A percentile compares a stretch with the other conserved stretches of the same genome.
These are phyloP conservation scores for Puccinellia tenuiflora DNA, from an alignment of 176 grass and related monocot species.

Conservation along the genomic window DNA sequence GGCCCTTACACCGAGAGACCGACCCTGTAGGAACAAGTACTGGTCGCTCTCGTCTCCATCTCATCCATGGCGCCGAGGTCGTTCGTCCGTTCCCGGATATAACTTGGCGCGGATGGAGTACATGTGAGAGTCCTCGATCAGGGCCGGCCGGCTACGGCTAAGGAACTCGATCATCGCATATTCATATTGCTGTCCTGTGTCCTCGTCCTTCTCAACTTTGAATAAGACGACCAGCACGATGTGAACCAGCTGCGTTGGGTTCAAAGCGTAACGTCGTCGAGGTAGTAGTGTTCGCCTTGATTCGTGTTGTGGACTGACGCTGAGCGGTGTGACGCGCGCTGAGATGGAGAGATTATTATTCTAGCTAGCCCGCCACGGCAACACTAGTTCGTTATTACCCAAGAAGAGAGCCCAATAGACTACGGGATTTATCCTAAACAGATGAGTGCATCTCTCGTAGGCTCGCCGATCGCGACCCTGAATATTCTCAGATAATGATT, in stretches of 20 bases:
- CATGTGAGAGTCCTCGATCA: background rate
- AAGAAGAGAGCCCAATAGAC: conserved; percentile 1
- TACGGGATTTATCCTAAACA: background rate
- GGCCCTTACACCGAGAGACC: background rate
- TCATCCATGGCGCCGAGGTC: background rate
- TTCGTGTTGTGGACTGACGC: background rate
- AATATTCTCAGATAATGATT: background rate
- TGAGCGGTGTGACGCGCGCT: background rate
- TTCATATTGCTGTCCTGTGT: background rate
- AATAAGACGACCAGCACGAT: background rate
- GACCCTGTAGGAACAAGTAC: no score
- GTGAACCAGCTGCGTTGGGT: background rate
- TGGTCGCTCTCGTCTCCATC: background rate
- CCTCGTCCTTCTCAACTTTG: background rate
- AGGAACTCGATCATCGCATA: background rate
- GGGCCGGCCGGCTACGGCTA: no score
- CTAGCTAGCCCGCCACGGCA: background rate
- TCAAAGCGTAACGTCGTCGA: conserved; percentile 8
- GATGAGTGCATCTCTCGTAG: background rate
- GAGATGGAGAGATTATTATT: background rate
- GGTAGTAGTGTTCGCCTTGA: background rate
- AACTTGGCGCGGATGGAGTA: background rate
- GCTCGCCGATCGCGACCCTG: background rate
- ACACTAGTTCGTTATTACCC: background rate
- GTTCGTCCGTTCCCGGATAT: background rate